Base-by-base conservation (phyloP, 1,284 basidiomycete species). In the Ganoderma lingzhi region DNA sequence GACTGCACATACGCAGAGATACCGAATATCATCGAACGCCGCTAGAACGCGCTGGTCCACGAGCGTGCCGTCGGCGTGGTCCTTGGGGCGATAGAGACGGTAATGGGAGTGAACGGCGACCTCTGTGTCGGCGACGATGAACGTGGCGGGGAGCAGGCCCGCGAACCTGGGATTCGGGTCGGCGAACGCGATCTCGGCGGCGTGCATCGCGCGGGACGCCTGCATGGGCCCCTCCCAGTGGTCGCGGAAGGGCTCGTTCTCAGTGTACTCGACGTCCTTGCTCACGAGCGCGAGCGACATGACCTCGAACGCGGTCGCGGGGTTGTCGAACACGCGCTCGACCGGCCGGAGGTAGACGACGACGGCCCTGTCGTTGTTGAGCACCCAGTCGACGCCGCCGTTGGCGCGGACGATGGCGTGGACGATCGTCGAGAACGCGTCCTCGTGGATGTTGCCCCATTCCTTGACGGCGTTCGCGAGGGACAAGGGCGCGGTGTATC, bases 371-470 rank as follows among this genome's bases (percentile, higher is more conserved):
- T 61, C 39, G 41, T 61, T 41, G 23, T 44, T 42, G 10, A 61
- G 39, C 14, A 61, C 23, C n/a, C 39, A 39, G 23, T 41, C 28
- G 41, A 17, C 41, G 6, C 59, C 59, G 59, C 59, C 59, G 23
- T 12, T 15, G 59, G 15, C 28, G 41, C 59, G 59, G 14, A 42
- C 59, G 41, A 61, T 9, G 2, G 41, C 15, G 28, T 48, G 62
- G 15, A 63, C n/a, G 62, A 63, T n/a, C 14, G 39, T 61, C 14
- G 59, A 61, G 64, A 65, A 60, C 14, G 56, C 42, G 35, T 60
- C 42, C 32, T 44, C 42, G 42, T 59, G 56, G 28, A 48, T 44
- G 32, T 51, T 59, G 30, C 37, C 58, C 64, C 64, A 66, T 15
- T 41, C 37, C 39, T 51, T 66, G 37, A 66, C 35, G 35, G 65